Evolutionary conservation across 208 protist genomes (phyloP).

Genomic region (Leishmania major): DNA sequence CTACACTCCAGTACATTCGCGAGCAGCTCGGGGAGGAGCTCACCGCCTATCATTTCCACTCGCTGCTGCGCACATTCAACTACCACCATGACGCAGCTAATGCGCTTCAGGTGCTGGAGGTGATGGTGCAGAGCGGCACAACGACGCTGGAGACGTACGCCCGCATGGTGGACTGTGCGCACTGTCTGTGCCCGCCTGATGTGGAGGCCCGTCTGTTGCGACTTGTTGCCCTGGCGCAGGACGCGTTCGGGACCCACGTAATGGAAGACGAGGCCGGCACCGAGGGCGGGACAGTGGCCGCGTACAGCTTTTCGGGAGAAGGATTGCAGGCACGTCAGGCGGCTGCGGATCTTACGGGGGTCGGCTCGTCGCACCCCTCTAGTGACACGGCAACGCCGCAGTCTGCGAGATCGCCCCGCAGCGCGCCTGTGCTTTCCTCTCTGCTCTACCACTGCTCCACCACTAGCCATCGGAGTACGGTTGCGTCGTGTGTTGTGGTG

Average conservation of each 20-base stretch:
- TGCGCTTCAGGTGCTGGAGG: constrained; percentile 74
- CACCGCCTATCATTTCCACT: constrained; percentile 70
- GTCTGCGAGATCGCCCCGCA: neutral
- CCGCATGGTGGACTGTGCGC: constrained; percentile 69
- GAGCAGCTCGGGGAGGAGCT: constrained; percentile 69
- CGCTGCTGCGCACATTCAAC: constrained; percentile 82
- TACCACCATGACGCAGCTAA: constrained; percentile 69
- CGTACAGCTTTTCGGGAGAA: constrained; percentile 33
- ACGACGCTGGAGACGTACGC: constrained; percentile 74
- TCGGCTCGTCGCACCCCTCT: constrained; percentile 5
- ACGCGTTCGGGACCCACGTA: constrained; percentile 50
- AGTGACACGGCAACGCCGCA: neutral
- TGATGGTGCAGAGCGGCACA: constrained; percentile 64
- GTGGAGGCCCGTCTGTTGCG: constrained; percentile 48
- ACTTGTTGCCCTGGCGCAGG: constrained; percentile 49
- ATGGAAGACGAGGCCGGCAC: constrained; percentile 36
- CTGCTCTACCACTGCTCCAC: constrained; percentile 79
- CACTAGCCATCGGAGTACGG: constrained; percentile 28
- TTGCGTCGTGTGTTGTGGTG: constrained; percentile 55
- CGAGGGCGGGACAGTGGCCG: constrained; percentile 43
- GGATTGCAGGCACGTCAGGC: constrained; percentile 13
- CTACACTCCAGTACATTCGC: constrained; percentile 74
- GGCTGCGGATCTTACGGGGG: neutral
- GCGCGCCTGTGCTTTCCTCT: constrained; percentile 67
- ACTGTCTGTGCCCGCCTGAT: constrained; percentile 63